phyloP scores from a whole-genome alignment of 2,329 filamentous ascomycete species.

The Canariomyces notabilis region DNA sequence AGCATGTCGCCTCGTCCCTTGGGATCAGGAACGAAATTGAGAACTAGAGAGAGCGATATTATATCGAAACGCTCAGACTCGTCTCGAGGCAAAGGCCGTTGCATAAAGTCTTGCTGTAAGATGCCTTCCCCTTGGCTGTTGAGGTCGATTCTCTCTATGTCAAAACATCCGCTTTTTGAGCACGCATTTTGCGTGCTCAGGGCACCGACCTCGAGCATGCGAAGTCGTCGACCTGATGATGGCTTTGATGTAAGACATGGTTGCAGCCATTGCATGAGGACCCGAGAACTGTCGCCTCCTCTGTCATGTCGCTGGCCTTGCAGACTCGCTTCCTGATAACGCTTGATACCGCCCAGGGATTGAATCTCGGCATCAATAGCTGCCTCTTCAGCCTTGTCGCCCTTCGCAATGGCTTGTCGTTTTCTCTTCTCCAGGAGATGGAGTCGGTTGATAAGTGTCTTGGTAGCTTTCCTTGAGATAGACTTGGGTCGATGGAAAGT shows the following conservation, averaged over 20 bases:
- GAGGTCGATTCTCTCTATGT: conserved; percentile 80
- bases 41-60: conserved; percentile 83
- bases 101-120: conserved; percentile 88
- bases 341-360: conserved; percentile 54
- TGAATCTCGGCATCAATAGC: conserved; percentile 49
- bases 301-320: conserved; percentile 61
- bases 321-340: conserved; percentile 64
- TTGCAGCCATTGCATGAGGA: conserved; percentile 60
- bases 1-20: conserved; percentile 79
- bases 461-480: conserved; percentile 61
- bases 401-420: conserved; percentile 49
- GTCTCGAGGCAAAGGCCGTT: conserved; percentile 64
- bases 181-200: conserved; percentile 81
- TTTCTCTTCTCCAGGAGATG: conserved; percentile 61
- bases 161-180: conserved; percentile 64
- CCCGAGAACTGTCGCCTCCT: conserved; percentile 61
- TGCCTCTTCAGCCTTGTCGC: conserved; percentile 45
- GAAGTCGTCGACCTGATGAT: conserved; percentile 35
- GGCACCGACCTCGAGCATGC: conserved; percentile 83
- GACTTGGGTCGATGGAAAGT: conserved; percentile 47
- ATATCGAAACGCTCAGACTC: conserved; percentile 72
- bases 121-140: conserved; percentile 82
- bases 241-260: conserved; percentile 28
- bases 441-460: conserved; percentile 59
- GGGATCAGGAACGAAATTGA: conserved; percentile 88